Evolutionary conservation across 148 eudicot species (phyloP), one percentile per base, ranked within the genome.

Genomic region (Rheum nobile): DNA sequence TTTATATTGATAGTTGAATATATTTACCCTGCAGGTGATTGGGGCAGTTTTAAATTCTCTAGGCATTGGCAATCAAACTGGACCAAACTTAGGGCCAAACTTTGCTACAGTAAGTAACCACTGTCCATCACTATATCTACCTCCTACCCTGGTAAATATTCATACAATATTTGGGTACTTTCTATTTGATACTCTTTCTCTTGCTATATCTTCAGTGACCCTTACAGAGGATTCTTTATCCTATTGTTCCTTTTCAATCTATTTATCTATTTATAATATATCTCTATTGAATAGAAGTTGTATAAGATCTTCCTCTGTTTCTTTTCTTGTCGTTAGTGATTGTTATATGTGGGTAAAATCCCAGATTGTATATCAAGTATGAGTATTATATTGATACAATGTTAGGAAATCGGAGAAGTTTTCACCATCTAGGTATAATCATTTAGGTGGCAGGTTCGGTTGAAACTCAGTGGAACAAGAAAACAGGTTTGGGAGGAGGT

Each of bases 21-120:
- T 75, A 19, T 31, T 28, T 42, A 10, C 55, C 41, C 39, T 76
- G 57, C 78, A 95, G 98, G 93, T 95, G 70, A 86, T 95, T 79
- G 97, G 97, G 72, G 90, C 97, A 22, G 99, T 95, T 83, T 65
- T 95, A 67, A 91, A 95, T 82, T 84, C 93, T 29, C 79, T 95
- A 42, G 93, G 97, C n/a, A 76, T 94, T 84, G 86, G 90, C 22
- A 84, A 77, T 72, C 89, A 73, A 78, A 67, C 78, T 72, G 50
- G 75, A 41, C 9, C 80, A 42, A 78, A 67, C 80, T 77, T 76
- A 54, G 72, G 77, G 34, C 90, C 75, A 68, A 75, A 72, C 61
- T 31, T 75, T 74, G 69, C 71, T 72, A 39, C 79, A 28, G 83
- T 84, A 55, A 81, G 83, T 73, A 55, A 31, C 35, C 44, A 71